Base-by-base conservation (phyloP, 148 eudicot genomes). In the Vaccinium macrocarpon region DNA sequence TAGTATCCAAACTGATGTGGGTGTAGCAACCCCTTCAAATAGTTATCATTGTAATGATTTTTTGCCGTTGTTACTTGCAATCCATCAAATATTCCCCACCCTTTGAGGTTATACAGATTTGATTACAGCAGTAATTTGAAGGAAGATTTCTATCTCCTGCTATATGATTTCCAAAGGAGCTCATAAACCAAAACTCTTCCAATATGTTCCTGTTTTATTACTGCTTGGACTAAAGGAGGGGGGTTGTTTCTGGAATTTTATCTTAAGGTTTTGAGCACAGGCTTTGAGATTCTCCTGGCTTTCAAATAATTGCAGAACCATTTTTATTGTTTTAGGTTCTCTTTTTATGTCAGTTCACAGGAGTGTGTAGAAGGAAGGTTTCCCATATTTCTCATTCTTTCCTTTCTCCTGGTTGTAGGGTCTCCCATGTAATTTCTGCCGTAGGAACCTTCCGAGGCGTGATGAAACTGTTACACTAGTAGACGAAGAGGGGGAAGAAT, bases 401-500 rank as follows among this genome's bases (percentile, higher is more conserved):
- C 25, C 35, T 46, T 1, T 38, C 15, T 49, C 25, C 21, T 32
- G 15, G 42, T 9, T 80, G 84, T 86, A 91, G 94, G 94, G 94
- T 8, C 89, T 89, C 83, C 95, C 85, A 42, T 56, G 53, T 6
- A 5, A 84, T 59, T 93, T 91, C 84, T 94, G 98, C 83, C 87
- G 90, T 85, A 88, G 42, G 74, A 62, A 86, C 86, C 90, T 95
- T 32, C 93, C 98, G 0, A 92, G 23, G 81, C 59, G 81, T 2
- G 98, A 95, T 84, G 94, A 88, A 71, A 87, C 92, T 71, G 83
- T 95, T 29, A 89, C 90, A 59, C 71, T 95, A 87, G 87, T 95
- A 50, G 98, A 95, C 81, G 98, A 95, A 87, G 88, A 90, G 49
- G 94, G 91, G 8, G 90, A 93, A 42, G 94, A 94, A 84, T 94